These are phyloP conservation scores for Dactylella cylindrospora DNA, from an alignment of 2,329 filamentous ascomycete species.

Conservation along the genomic window DNA sequence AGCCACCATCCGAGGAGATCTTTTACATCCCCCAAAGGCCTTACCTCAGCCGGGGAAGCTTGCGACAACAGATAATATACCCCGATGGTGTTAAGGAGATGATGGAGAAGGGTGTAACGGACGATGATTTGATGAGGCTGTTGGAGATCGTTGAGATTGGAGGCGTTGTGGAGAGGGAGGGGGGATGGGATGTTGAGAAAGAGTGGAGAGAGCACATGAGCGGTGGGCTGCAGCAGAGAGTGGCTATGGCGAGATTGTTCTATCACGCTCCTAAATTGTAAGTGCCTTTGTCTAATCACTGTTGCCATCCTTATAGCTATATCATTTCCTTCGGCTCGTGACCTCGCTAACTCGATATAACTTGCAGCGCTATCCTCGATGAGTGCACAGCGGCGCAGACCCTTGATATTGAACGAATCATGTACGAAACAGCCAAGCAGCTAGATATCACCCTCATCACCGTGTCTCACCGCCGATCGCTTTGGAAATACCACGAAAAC, in stretches of 20 bases:
- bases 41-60: slow-evolving; percentile 83
- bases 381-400: slow-evolving; percentile 97
- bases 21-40: slow-evolving; percentile 98
- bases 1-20: slow-evolving; percentile 87
- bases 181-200: slow-evolving; percentile 88
- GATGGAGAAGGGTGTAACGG: slow-evolving; percentile 78
- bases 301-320: background rate
- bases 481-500: slow-evolving; percentile 95
- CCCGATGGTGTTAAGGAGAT: slow-evolving; percentile 86
- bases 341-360: slow-evolving; percentile 4
- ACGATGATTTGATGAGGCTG: slow-evolving; percentile 75
- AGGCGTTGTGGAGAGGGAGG: slow-evolving; percentile 74
- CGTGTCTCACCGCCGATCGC: slow-evolving; percentile 81
- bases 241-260: slow-evolving; percentile 78
- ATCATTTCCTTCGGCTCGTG: background rate
- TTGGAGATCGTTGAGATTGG: slow-evolving; percentile 80
- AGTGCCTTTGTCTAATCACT: no score
- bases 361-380: slow-evolving; percentile 73
- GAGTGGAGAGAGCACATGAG: slow-evolving; percentile 96
- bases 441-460: slow-evolving; percentile 96
- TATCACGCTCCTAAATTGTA: slow-evolving; percentile 49
- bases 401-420: slow-evolving; percentile 86
- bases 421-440: slow-evolving; percentile 95
- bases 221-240: slow-evolving; percentile 88
- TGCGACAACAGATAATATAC: slow-evolving; percentile 97